These are phyloP conservation scores for Plasmodium sp. DNA, from an alignment of 169 alveolate species.

Conservation along the genomic window DNA sequence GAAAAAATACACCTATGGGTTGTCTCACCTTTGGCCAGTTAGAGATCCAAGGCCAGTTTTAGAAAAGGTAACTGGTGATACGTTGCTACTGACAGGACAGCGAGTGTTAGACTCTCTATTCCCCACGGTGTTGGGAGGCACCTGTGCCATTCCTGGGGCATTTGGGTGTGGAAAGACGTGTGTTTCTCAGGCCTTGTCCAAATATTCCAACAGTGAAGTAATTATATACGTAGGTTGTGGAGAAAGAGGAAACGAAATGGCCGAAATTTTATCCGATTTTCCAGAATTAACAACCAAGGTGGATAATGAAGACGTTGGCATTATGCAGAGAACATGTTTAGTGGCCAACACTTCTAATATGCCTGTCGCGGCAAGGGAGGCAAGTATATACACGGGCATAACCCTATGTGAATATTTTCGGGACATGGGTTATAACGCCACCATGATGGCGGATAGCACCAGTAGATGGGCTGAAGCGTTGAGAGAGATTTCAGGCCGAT, in stretches of 20 bases:
- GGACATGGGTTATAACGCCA: slow-evolving; percentile 98
- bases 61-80: slow-evolving; percentile 94
- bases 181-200: slow-evolving; percentile 98
- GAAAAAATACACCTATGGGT: slow-evolving; percentile 88
- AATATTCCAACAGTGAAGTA: slow-evolving; percentile 97
- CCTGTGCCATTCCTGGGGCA: slow-evolving; percentile 99
- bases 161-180: slow-evolving; percentile 99
- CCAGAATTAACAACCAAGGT: slow-evolving; percentile 97
- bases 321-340: slow-evolving; percentile 99
- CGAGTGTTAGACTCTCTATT: slow-evolving; percentile 97
- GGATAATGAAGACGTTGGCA: slow-evolving; percentile 92
- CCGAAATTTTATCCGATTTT: slow-evolving; percentile 99
- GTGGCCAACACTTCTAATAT: slow-evolving; percentile 99
- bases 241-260: slow-evolving; percentile 99
- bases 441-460: slow-evolving; percentile 99
- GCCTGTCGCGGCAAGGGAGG: slow-evolving; percentile 99
- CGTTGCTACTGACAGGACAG: slow-evolving; percentile 98
- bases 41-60: slow-evolving; percentile 98
- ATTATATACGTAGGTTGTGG: slow-evolving; percentile 99
- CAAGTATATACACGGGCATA: slow-evolving; percentile 98
- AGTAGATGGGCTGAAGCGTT: slow-evolving; percentile 99
- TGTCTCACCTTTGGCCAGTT: slow-evolving; percentile 99
- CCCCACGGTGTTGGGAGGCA: slow-evolving; percentile 99
- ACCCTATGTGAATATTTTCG: slow-evolving; percentile 99
- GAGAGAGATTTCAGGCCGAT: slow-evolving; percentile 99